Percentiles rank a stretch among this genome's conserved stretches.
phyloP scores from a whole-genome alignment of 768 basidiomycete species.

The Serendipita sp. region DNA sequence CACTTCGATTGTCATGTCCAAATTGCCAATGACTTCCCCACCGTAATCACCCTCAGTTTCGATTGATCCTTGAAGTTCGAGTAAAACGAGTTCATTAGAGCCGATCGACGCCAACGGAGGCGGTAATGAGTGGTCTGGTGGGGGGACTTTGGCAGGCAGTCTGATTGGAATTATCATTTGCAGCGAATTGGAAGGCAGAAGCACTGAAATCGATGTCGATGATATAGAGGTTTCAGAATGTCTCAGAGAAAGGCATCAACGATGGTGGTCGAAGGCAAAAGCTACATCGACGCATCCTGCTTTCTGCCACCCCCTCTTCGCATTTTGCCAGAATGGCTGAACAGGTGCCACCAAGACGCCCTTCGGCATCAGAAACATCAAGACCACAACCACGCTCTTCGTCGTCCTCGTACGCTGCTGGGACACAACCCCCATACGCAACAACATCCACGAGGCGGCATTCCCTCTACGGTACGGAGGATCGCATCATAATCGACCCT shows the following conservation, averaged over 20 bases:
- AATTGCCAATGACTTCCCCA: conserved; percentile 62
- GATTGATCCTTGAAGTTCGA: conserved; percentile 78
- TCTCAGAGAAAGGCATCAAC: too few species aligned
- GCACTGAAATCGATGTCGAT: too few species aligned
- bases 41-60: conserved; percentile 54
- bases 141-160: conserved; percentile 12
- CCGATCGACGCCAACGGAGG: conserved; percentile 56
- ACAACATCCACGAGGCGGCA: conserved; percentile 71
- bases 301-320: background rate
- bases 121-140: conserved; percentile 32
- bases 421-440: conserved; percentile 53
- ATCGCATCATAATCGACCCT: conserved; percentile 87
- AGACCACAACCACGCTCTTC: background rate
- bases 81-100: conserved; percentile 61
- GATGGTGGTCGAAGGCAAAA: too few species aligned
- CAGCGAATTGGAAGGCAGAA: too few species aligned
- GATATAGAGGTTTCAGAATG: too few species aligned
- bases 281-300: too few species aligned
- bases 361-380: background rate
- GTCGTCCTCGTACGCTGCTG: background rate
- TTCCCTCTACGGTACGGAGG: conserved; percentile 92
- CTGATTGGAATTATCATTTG: conserved; percentile 3
- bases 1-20: conserved; percentile 40
- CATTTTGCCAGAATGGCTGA: background rate
- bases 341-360: background rate